Percentiles rank a stretch among this genome's conserved stretches.
Evolutionary conservation across 495 filamentous ascomycete genomes (phyloP).

Genomic region (Pseudomonodictys pantanalensis): DNA sequence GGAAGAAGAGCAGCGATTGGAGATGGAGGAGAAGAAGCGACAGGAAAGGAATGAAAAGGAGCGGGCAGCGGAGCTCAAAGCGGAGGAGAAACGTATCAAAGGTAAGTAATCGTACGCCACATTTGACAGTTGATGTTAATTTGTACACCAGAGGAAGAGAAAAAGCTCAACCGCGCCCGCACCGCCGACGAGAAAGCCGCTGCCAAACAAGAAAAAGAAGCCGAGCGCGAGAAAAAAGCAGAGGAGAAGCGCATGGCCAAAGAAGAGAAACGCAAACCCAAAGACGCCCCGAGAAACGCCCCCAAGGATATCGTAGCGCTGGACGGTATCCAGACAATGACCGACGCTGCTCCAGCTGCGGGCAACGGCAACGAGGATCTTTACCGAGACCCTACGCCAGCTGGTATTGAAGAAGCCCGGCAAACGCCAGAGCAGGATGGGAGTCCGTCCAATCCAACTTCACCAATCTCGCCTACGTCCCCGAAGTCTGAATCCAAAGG

Average conservation of each 20-base stretch:
- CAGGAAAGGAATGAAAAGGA: conserved; percentile 49
- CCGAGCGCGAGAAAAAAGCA: conserved; percentile 49
- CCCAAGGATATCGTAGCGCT: conserved; percentile 30
- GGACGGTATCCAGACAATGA: conserved; percentile 23
- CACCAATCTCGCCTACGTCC: conserved; percentile 21
- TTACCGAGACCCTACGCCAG: conserved; percentile 7
- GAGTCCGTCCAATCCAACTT: not conserved
- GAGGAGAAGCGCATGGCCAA: conserved; percentile 50
- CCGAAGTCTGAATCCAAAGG: conserved; percentile 17
- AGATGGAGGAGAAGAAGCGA: conserved; percentile 52
- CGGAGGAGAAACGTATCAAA: conserved; percentile 51
- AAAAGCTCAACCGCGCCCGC: conserved; percentile 29
- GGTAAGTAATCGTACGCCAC: conserved; percentile 40
- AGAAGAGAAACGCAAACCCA: conserved; percentile 45
- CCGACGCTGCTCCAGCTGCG: not conserved
- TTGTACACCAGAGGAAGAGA: conserved; percentile 27
- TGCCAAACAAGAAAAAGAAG: conserved; percentile 50
- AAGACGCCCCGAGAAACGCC: conserved; percentile 11
- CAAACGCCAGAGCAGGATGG: not conserved
- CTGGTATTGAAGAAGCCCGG: not conserved
- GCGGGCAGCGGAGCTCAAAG: conserved; percentile 54
- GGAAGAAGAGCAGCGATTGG: conserved; percentile 56
- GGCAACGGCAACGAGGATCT: conserved; percentile 10
- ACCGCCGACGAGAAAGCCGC: conserved; percentile 53
- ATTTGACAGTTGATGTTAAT: not conserved